A percentile compares a stretch with the other conserved stretches of the same genome.
Evolutionary conservation across 2,329 filamentous ascomycete species (phyloP).

Genomic region (Ceratocystis destructans): DNA sequence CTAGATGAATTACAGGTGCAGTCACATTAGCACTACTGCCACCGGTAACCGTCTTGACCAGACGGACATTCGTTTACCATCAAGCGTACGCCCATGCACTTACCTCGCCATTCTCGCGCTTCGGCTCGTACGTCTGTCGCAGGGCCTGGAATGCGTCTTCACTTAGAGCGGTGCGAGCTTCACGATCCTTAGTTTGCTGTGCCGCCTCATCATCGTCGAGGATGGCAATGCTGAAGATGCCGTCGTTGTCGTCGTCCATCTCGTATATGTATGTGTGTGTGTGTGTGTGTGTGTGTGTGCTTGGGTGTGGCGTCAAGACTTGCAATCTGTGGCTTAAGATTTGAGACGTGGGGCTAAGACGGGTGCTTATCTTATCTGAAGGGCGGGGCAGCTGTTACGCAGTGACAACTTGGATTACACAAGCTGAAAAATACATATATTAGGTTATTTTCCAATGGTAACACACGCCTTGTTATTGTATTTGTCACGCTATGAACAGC

Average conservation of each 20-base stretch:
- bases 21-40: too few relatives aligned
- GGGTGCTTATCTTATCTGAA: constrained; percentile 12
- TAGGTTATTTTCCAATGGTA: neutral
- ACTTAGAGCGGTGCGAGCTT: constrained; percentile 31
- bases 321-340: too few relatives aligned
- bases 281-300: neutral
- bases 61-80: neutral
- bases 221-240: constrained; percentile 25
- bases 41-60: too few relatives aligned
- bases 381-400: neutral
- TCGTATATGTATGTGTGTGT: neutral
- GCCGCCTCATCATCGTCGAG: constrained; percentile 26
- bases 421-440: neutral
- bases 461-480: neutral
- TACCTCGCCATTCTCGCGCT: constrained; percentile 43
- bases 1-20: neutral
- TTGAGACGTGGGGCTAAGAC: neutral
- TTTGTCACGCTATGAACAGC: constrained; percentile 21
- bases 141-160: constrained; percentile 38
- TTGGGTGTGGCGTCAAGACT: too few relatives aligned
- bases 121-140: constrained; percentile 33
- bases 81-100: constrained; percentile 18
- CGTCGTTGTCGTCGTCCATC: constrained; percentile 24
- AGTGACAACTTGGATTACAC: neutral
- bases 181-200: constrained; percentile 23